Evolutionary conservation across 805 yeast species (phyloP).

Genomic region (Brettanomyces anomalus): DNA sequence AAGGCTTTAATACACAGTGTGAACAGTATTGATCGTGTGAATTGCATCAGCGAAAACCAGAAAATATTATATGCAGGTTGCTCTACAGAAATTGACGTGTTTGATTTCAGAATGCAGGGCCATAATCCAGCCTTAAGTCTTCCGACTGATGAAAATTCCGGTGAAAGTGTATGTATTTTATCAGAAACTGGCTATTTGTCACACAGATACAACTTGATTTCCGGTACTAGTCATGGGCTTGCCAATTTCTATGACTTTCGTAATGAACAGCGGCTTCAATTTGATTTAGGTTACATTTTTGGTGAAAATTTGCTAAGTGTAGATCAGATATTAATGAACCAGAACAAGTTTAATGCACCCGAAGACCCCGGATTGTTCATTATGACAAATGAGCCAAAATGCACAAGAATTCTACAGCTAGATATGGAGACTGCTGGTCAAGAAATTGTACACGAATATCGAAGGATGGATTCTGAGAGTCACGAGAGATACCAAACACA

Average conservation of each 20-base stretch:
- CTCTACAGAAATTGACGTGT: not conserved
- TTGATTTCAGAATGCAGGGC: constrained; percentile 1
- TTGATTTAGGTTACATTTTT: constrained; percentile 3
- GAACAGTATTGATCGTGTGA: not conserved
- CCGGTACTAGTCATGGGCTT: constrained; percentile 1
- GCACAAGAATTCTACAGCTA: not conserved
- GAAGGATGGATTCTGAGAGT: not conserved
- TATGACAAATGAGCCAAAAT: not conserved
- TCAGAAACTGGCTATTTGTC: no score
- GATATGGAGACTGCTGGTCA: not conserved
- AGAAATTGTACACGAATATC: not conserved
- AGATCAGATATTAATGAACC: not conserved
- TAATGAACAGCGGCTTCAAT: not conserved
- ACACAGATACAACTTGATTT: not conserved
- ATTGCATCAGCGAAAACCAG: not conserved
- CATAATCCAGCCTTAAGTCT: not conserved
- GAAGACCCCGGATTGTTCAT: not conserved
- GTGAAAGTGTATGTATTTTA: not conserved
- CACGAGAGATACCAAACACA: not conserved
- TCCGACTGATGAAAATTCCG: not conserved
- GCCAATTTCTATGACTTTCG: constrained; percentile 1
- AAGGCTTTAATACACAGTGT: not conserved
- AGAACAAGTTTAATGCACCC: no score
- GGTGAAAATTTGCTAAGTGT: not conserved
- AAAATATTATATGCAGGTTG: constrained; percentile 2